Base-by-base conservation (phyloP, 2,329 filamentous ascomycete genomes). In the Epichloe sylvatica region DNA sequence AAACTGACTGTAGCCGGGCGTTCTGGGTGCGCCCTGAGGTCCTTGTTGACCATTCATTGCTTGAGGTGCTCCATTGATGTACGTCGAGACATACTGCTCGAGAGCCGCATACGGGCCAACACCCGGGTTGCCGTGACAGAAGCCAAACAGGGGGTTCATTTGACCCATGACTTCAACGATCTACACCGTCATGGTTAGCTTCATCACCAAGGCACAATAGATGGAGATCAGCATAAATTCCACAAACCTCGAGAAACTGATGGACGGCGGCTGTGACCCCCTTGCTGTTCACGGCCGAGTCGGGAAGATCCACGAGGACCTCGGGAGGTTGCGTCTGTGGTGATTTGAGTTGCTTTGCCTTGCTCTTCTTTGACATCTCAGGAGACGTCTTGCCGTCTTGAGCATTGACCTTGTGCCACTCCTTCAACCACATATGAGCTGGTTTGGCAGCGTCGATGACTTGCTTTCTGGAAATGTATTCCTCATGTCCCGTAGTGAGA, bases 391-490 rank as follows among this genome's bases (percentile, higher is more conserved):
- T 81, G 47, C 64, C 66, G 55, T 82, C 78, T 50, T 71, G 69
- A 2, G 69, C 62, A 62, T 83, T 83, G 41, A 78, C 63, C 58
- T 70, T 76, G 52, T 73, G 70, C 79, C 80, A 83, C 23, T 83
- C 79, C 65, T 83, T 83, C 56, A 76, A 70, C 80, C 80, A 83
- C 53, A 74, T 72, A 55, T 83, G 80, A 25, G 75, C 69, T 2
- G 80, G 80, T 57, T 76, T 75, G 13, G 79, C 78, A 6, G 77
- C 76, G 42, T 81, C 70, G 38, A 83, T 75, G 8, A 81, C 76
- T 55, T 74, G 73, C 53, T 73, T 78, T 49, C 87, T 80, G 21
- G 89, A 83, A 43, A 97, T 72, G 59, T 84, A 95, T 66, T 97
- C 90, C 56, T 90, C 86, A 59, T 94, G 84, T 46, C 74, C 76